phyloP scores from a whole-genome alignment of 768 basidiomycete species.

The Termitomyces sp. region DNA sequence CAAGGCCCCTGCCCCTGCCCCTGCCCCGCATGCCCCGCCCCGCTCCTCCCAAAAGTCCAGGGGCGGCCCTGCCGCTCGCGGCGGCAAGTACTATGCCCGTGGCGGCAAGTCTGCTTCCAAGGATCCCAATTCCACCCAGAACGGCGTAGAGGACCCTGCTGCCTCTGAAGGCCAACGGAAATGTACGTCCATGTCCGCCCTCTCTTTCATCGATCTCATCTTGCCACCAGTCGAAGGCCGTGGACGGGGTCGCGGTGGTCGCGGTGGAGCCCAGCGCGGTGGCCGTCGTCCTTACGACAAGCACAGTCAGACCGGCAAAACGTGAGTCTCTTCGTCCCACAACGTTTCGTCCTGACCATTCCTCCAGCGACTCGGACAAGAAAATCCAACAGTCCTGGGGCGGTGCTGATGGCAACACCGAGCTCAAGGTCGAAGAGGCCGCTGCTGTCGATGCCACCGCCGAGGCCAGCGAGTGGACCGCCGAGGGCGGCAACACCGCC shows the following conservation, averaged over 20 bases:
- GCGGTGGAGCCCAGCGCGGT: conserved; percentile 46
- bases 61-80: conserved; percentile 57
- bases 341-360: neutral
- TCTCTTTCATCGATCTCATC: conserved; percentile 4
- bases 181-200: conserved; percentile 21
- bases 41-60: conserved; percentile 40
- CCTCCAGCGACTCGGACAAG: conserved; percentile 84
- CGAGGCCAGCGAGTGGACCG: conserved; percentile 49
- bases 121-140: conserved; percentile 32
- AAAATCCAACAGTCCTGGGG: conserved; percentile 95
- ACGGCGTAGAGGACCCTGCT: conserved; percentile 31
- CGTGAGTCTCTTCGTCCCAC: conserved; percentile 43
- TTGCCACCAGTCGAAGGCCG: conserved; percentile 39
- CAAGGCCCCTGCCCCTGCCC: conserved; percentile 22
- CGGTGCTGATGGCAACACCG: conserved; percentile 80
- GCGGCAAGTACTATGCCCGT: conserved; percentile 65
- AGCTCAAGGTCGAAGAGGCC: conserved; percentile 76
- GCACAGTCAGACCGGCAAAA: conserved; percentile 83
- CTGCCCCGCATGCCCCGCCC: conserved; percentile 34
- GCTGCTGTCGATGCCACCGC: conserved; percentile 66
- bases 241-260: conserved; percentile 45
- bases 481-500: conserved; percentile 42
- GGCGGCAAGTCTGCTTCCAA: conserved; percentile 45
- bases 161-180: conserved; percentile 28
- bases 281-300: conserved; percentile 79